Base-by-base conservation (phyloP, 345 rosid genomes). In the Pistacia atlantica region DNA sequence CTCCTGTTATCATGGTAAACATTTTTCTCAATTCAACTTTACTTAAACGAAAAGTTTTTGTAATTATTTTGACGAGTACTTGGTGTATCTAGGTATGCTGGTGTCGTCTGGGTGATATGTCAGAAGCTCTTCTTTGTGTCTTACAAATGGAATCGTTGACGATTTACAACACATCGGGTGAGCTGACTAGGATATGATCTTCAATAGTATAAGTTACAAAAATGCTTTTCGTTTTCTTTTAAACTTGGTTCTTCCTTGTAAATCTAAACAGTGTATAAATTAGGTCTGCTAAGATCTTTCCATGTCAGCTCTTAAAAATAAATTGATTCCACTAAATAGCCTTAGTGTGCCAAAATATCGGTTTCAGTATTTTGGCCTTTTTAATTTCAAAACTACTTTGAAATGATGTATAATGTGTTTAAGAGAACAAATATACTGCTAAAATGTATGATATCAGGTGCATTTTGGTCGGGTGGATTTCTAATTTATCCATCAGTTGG, bases 121-220 rank as follows among this genome's bases (percentile, higher is more conserved):
- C 88, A 3, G 97, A 90, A 77, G 88, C 97, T 73, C 80, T 79
- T 78, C 96, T 95, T 57, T 96, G 99, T 76, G 86, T 91, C 78
- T 87, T 96, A 78, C 92, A 86, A 78, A 75, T 69, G 78, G 97
- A 84, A 76, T 87, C 91, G 31, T 65, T 96, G 78, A 87, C 97
- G 18, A 77, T 93, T 69, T 93, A 93, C 84, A 92, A 81, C 66
- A 83, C 79, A 60, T 93, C 97, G 62, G 99, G 99, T 96, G 78
- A 82, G 85, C 59, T 46, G 56, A 70, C 22, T 28, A 56, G 17
- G 33, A 45, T 55, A 61, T 72, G 55, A 38, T 55, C 54, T 28
- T 28, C 61, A 25, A 25, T 73, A 25, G 73, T 7, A 13, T 6
- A 16, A 55, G n/a, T 37, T 38, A 3, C 5, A 54, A 12, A 28